These are phyloP conservation scores for Linnemannia hyalina DNA, from an alignment of 192 early-diverging fungal genomes.

Conservation along the genomic window DNA sequence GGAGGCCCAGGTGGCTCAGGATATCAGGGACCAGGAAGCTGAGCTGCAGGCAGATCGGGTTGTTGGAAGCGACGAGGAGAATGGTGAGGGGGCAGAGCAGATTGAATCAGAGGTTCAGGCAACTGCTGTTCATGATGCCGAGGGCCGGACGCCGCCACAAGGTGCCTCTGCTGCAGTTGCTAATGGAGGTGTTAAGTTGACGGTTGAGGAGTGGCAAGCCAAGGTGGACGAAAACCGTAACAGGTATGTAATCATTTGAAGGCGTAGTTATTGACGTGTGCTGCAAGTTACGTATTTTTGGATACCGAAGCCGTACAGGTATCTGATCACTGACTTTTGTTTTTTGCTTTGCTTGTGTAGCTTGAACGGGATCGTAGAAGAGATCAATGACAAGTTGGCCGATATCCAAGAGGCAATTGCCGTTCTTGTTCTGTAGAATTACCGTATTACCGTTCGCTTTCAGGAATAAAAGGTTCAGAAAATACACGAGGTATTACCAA, in stretches of 20 bases:
- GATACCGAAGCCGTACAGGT: no score
- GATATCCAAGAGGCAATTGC: conserved; percentile 54
- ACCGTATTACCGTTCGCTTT: background rate
- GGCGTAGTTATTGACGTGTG: background rate
- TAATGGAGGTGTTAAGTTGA: conserved; percentile 15
- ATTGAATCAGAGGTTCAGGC: background rate
- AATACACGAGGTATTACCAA: background rate
- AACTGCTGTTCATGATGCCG: background rate
- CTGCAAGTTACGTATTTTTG: background rate
- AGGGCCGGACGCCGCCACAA: background rate
- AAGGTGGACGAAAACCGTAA: conserved; percentile 42
- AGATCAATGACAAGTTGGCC: conserved; percentile 50
- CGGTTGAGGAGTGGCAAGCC: conserved; percentile 37
- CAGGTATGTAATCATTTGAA: conserved; percentile 11
- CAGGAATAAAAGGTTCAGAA: background rate
- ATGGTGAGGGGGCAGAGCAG: background rate
- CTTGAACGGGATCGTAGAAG: conserved; percentile 36
- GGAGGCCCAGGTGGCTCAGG: conserved; percentile 28
- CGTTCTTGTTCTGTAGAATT: conserved; percentile 31
- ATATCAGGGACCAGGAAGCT: conserved; percentile 32
- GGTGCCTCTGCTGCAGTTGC: background rate
- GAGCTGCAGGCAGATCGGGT: conserved; percentile 34
- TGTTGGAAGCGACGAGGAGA: background rate
- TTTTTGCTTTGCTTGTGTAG: conserved; percentile 9
- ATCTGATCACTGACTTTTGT: background rate